Base-by-base conservation (phyloP, 257 asterid species). In the Orobanche coerulescens region DNA sequence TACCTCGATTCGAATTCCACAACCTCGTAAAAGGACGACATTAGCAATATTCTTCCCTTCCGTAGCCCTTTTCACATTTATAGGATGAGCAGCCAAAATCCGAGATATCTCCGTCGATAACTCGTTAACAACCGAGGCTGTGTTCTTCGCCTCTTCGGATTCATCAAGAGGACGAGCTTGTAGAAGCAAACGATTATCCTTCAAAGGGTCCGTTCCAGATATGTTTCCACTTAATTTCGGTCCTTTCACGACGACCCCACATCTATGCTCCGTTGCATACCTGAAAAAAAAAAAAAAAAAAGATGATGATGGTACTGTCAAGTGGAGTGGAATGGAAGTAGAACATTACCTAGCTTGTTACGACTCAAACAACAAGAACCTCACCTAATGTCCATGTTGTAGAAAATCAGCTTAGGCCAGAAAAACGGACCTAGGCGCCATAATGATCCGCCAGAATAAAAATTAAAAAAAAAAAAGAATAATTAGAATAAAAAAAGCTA, bases 211-310 rank as follows among this genome's bases (percentile, higher is more conserved):
- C 11, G 96, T 93, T 62, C 98, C 98, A 6, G 97, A 84, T 80
- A 93, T 86, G 70, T 89, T 86, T 71, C 98, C 98, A 76, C 97
- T 86, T 75, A 93, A 73, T 9, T 86, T 89, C 64, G 97, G 97
- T 26, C 98, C 98, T 82, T 93, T 93, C 33, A 93, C 97, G 71
- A 93, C 98, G 58, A 93, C 97, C 12, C 98, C 97, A 74, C 97
- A 93, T 75, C 98, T 86, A 73, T 93, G 98, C 88, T 93, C 98
- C 18, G 97, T 89, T 50, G 98, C 97, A 80, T 89, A 93, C 87
- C 96, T 93, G 42, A 64, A 30, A 71, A 8, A 14, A 40, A n/a
- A n/a, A n/a, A n/a, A n/a, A n/a, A n/a, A n/a, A n/a, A n/a, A n/a
- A n/a, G n/a, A n/a, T n/a, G 20, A 58, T 0, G 43, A 67, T 33